Evolutionary conservation across 2,329 filamentous ascomycete genomes (phyloP), one percentile per base, ranked within the genome.

Genomic region (Aspergillus melleus): DNA sequence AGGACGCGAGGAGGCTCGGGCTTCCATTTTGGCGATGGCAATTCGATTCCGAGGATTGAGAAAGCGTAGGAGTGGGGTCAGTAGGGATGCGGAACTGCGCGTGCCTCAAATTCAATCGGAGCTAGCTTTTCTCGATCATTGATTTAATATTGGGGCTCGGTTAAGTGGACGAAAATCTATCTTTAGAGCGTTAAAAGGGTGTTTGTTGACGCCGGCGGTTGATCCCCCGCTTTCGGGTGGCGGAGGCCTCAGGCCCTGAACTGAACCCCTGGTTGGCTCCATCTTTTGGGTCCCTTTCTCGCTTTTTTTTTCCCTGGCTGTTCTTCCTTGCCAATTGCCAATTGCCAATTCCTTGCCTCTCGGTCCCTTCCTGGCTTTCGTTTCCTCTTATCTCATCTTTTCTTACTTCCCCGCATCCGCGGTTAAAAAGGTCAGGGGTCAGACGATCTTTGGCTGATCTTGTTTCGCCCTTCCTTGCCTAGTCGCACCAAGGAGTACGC

Each of bases 1-100:
- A 52, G 85, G 81, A 64, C 86, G 88, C 47, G 87, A 89, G 55
- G 82, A 83, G 24, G 87, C 87, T 63, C 81, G 80, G 46, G 76
- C 72, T 69, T 78, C 77, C 63, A 60, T 44, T 46, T 30, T 54
- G 30, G 50, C 29, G 36, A 16, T 39, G 36, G 19, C 12, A 12
- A 64, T 11, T 42, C 2, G 52, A 53, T 32, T 55, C 52, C 39
- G 29, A 56, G 49, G 57, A 16, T 58, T 30, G 29, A 49, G 47
- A 55, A 58, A 56, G 24, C 32, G 47, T 12, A 19, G 6, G 49
- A 26, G 52, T 42, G 36, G 36, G 16, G 36, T 42, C 36, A 8
- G 36, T 19, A 39, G 19, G 32, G 50, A 11, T 55, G 53, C 53
- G 44, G 47, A 55, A 39, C 6, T 49, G 8, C 26, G 26, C 26